Conservation (phyloP, 2,329 filamentous ascomycete genomes). For the Fusarium armeniacum region DNA sequence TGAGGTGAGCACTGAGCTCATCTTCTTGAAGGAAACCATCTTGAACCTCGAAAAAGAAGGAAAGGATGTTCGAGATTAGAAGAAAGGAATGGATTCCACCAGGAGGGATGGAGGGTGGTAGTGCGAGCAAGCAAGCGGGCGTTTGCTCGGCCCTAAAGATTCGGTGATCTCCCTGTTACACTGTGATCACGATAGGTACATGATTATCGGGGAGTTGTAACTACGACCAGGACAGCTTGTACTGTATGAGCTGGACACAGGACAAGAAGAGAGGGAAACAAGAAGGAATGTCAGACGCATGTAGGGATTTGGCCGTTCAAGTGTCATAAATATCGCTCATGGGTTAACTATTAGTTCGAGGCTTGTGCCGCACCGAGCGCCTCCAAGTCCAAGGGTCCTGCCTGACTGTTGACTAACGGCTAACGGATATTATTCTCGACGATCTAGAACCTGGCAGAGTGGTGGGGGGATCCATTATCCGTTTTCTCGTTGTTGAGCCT, state of each 20-base stretch:
- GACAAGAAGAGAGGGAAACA: constrained; percentile 1
- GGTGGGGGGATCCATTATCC: background rate
- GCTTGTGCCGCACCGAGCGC: constrained; percentile 3
- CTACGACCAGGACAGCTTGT: background rate
- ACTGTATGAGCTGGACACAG: background rate
- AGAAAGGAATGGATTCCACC: background rate
- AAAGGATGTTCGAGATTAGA: background rate
- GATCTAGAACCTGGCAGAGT: constrained; percentile 17
- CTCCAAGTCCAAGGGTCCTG: constrained; percentile 2
- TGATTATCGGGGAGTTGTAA: background rate
- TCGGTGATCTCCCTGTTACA: constrained; percentile 20
- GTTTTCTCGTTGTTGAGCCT: constrained; percentile 5
- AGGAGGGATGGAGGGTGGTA: background rate
- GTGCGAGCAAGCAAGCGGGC: constrained; percentile 6
- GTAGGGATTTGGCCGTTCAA: background rate
- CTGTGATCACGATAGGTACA: constrained; percentile 14
- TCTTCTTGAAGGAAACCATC: constrained; percentile 25
- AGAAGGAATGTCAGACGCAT: background rate
- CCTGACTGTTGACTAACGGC: constrained; percentile 16
- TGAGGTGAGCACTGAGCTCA: constrained; percentile 34
- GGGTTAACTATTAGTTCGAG: background rate
- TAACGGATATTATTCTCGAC: constrained; percentile 14
- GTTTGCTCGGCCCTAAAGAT: constrained; percentile 18
- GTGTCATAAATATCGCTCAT: constrained; percentile 37
- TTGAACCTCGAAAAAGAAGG: background rate